Evolutionary conservation across 176 grass and related monocot genomes (phyloP).

Genomic region (Ananas comosus): DNA sequence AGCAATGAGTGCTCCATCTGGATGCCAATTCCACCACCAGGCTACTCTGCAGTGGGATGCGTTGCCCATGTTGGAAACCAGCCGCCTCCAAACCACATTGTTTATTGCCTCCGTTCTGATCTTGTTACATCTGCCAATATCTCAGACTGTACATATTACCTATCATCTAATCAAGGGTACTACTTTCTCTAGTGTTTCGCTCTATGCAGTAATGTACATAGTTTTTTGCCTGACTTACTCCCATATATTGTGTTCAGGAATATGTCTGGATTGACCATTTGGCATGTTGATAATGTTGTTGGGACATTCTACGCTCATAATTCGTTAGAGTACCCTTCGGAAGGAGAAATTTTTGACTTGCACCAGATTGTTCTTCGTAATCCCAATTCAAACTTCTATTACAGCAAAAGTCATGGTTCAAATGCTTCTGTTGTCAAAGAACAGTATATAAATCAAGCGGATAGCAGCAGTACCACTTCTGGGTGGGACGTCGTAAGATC

Average conservation of each 20-base stretch:
- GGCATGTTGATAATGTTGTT: slow-evolving; percentile 86
- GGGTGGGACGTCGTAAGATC: slow-evolving; percentile 76
- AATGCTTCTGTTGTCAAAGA: slow-evolving; percentile 35
- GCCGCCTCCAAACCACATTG: slow-evolving; percentile 77
- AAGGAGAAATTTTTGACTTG: slow-evolving; percentile 53
- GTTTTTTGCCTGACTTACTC: background rate
- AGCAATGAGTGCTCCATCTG: slow-evolving; percentile 75
- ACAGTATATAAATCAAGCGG: slow-evolving; percentile 32
- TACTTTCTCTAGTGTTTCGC: background rate
- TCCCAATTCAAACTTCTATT: slow-evolving; percentile 42
- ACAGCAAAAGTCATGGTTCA: slow-evolving; percentile 36
- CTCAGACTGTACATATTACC: slow-evolving; percentile 61
- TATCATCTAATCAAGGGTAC: slow-evolving; percentile 46
- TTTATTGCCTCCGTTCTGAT: slow-evolving; percentile 89
- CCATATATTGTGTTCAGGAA: slow-evolving; percentile 23
- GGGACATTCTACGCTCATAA: slow-evolving; percentile 60
- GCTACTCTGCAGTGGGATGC: slow-evolving; percentile 81
- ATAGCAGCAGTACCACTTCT: slow-evolving; percentile 31
- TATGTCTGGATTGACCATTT: slow-evolving; percentile 67
- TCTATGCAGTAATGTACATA: background rate
- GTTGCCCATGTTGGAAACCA: slow-evolving; percentile 61
- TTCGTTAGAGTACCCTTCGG: slow-evolving; percentile 54
- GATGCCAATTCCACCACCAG: slow-evolving; percentile 69
- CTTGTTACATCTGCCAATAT: slow-evolving; percentile 61
- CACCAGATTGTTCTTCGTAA: slow-evolving; percentile 81